These are phyloP conservation scores for Stagonosporopsis rhizophila DNA, from an alignment of 2,329 filamentous ascomycete species.

Conservation along the genomic window DNA sequence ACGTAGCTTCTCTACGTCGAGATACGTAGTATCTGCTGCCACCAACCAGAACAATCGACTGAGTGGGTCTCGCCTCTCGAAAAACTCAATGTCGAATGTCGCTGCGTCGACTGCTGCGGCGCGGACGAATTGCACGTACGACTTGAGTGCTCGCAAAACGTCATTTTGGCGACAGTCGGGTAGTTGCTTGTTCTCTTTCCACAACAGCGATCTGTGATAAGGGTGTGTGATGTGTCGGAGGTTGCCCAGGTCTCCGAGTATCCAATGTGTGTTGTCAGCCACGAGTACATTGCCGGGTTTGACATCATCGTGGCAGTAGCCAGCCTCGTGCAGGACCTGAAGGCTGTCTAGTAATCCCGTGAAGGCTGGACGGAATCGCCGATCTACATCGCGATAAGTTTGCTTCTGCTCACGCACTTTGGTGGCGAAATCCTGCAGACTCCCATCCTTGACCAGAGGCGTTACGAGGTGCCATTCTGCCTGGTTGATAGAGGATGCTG, in stretches of 20 bases:
- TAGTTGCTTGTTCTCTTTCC: slow-evolving; percentile 34
- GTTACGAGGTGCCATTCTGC: slow-evolving; percentile 33
- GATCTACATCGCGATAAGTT: slow-evolving; percentile 30
- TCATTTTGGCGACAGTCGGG: slow-evolving; percentile 42
- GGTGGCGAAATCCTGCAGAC: slow-evolving; percentile 19
- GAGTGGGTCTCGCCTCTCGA: slow-evolving; percentile 24
- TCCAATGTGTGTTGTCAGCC: slow-evolving; percentile 30
- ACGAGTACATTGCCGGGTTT: slow-evolving; percentile 48
- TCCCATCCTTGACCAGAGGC: slow-evolving; percentile 26
- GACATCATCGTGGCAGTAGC: slow-evolving; percentile 50
- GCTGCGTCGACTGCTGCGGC: slow-evolving; percentile 14
- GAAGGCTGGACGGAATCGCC: slow-evolving; percentile 39
- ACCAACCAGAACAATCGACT: slow-evolving; percentile 40
- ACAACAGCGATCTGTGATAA: slow-evolving; percentile 35
- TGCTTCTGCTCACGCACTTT: slow-evolving; percentile 1
- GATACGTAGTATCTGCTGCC: slow-evolving; percentile 4
- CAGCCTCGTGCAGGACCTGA: slow-evolving; percentile 34
- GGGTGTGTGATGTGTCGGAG: slow-evolving; percentile 40
- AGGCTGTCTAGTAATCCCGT: slow-evolving; percentile 34
- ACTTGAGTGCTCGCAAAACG: slow-evolving; percentile 37
- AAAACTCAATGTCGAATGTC: slow-evolving; percentile 35
- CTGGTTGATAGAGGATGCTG: slow-evolving; percentile 15
- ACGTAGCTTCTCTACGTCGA: slow-evolving; percentile 22
- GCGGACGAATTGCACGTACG: slow-evolving; percentile 36
- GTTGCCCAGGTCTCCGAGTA: slow-evolving; percentile 48